These are phyloP conservation scores for Ascochyta rabiei DNA, from an alignment of 2,329 filamentous ascomycete genomes.

Conservation along the genomic window DNA sequence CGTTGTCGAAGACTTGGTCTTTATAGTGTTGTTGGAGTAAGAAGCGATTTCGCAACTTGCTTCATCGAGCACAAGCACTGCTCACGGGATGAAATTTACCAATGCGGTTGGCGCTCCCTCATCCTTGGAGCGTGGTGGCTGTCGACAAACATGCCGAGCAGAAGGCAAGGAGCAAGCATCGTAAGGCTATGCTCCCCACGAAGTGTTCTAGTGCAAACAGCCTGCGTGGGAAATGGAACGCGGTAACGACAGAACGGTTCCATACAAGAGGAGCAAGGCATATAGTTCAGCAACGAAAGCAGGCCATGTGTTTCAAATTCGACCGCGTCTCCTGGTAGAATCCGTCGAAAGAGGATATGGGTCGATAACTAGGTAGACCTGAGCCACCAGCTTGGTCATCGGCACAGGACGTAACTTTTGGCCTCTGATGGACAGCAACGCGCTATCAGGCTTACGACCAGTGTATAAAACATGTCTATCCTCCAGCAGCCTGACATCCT, in stretches of 20 bases:
- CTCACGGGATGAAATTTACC: conserved; percentile 29
- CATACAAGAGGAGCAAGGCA: conserved; percentile 21
- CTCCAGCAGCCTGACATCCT: too few relatives aligned
- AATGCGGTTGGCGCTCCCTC: conserved; percentile 26
- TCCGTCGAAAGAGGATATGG: conserved; percentile 4
- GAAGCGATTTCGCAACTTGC: conserved; percentile 34
- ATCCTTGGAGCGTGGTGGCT: conserved; percentile 28
- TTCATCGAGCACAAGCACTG: conserved; percentile 36
- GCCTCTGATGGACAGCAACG: conserved; percentile 1
- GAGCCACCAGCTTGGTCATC: conserved; percentile 14
- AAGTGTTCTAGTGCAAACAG: conserved; percentile 28
- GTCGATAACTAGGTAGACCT: conserved; percentile 20
- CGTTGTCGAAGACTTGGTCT: conserved; percentile 8
- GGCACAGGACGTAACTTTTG: conserved; percentile 13
- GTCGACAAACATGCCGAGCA: conserved; percentile 24
- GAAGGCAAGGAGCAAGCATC: conserved; percentile 17
- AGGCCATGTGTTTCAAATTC: conserved; percentile 22
- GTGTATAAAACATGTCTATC: neutral
- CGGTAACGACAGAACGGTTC: conserved; percentile 18
- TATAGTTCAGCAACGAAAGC: conserved; percentile 25
- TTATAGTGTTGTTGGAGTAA: conserved; percentile 35
- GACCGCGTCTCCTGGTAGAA: conserved; percentile 15
- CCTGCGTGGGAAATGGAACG: conserved; percentile 28
- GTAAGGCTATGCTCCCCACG: conserved; percentile 25
- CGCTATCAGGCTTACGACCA: neutral